phyloP scores from a whole-genome alignment of 331 rosid genomes.

The Pyrus hybrid region DNA sequence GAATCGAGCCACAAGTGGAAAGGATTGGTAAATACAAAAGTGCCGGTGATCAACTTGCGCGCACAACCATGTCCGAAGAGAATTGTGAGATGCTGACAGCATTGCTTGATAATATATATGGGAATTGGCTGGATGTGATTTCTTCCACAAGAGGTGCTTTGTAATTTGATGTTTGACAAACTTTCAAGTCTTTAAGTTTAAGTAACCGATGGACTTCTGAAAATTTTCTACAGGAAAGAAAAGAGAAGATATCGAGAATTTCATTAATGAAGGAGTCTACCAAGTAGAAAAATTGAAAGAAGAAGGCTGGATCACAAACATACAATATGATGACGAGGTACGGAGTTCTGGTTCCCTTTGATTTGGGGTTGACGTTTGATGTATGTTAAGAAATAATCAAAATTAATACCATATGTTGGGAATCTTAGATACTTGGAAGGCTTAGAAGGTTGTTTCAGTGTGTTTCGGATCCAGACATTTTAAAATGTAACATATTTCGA shows the following conservation, averaged over 20 bases:
- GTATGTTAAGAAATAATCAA: constrained; percentile 1
- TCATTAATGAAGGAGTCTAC: constrained; percentile 81
- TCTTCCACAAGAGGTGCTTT: constrained; percentile 68
- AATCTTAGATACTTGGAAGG: background rate
- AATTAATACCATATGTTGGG: background rate
- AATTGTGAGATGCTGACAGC: constrained; percentile 91
- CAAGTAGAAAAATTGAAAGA: constrained; percentile 77
- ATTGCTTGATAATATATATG: constrained; percentile 76
- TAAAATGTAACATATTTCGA: background rate
- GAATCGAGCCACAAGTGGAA: constrained; percentile 89
- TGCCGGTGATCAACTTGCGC: constrained; percentile 89
- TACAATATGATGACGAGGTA: constrained; percentile 90
- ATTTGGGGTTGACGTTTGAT: constrained; percentile 1
- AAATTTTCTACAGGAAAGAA: constrained; percentile 45
- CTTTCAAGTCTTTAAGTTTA: constrained; percentile 4
- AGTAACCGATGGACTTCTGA: constrained; percentile 15
- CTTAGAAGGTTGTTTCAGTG: constrained; percentile 5
- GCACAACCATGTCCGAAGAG: constrained; percentile 74
- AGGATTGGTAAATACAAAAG: constrained; percentile 98
- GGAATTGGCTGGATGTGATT: constrained; percentile 81
- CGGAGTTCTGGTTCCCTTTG: constrained; percentile 3
- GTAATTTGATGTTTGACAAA: constrained; percentile 19
- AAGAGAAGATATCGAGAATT: constrained; percentile 61
- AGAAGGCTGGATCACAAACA: constrained; percentile 78
- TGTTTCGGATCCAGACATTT: background rate